Base-by-base conservation (phyloP, 768 basidiomycete genomes). In the Mycena latifolia region DNA sequence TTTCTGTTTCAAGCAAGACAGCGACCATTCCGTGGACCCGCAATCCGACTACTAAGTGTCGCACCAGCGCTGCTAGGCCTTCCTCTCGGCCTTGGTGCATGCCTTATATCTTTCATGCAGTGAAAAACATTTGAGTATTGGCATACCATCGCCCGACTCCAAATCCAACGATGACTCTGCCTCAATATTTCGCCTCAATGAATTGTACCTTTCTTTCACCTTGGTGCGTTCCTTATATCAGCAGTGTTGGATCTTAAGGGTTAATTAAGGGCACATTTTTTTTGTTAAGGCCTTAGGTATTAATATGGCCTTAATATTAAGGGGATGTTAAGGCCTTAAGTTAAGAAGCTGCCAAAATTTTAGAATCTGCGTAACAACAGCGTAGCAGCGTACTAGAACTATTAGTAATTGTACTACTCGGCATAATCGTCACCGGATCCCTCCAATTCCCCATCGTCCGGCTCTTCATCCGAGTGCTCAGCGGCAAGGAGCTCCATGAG, bases 131-230 rank as follows among this genome's bases (percentile, higher is more conserved):
- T 50, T 50, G 48, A 50, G 48, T 25, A 50, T 50, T 50, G 48
- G 48, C 48, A 50, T 50, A 50, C 48, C 48, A 50, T 50, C 48
- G 25, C 48, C 48, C 48, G 48, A 50, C 48, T 50, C 48, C 48
- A 50, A 50, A 50, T 50, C 48, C 48, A 29, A 50, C 48, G 48
- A 50, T 50, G 48, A 50, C 48, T 50, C 48, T 50, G 48, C 48
- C 25, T 50, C 48, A 50, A 50, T 50, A 50, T 50, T 50, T 50
- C 48, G 48, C 48, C 48, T 47, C 25, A 50, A 50, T 50, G 48
- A 50, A 50, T 50, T 50, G 48, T 50, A 50, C 48, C 48, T 50
- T 50, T 50, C 48, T 50, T 50, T 50, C 48, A 50, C 48, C 48
- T 50, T 50, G 48, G 48, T 50, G 48, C 27, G 25, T 50, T 50